Evolutionary conservation across 768 basidiomycete genomes (phyloP), one percentile per base, ranked within the genome.

Genomic region (Glaciozyma martinii): DNA sequence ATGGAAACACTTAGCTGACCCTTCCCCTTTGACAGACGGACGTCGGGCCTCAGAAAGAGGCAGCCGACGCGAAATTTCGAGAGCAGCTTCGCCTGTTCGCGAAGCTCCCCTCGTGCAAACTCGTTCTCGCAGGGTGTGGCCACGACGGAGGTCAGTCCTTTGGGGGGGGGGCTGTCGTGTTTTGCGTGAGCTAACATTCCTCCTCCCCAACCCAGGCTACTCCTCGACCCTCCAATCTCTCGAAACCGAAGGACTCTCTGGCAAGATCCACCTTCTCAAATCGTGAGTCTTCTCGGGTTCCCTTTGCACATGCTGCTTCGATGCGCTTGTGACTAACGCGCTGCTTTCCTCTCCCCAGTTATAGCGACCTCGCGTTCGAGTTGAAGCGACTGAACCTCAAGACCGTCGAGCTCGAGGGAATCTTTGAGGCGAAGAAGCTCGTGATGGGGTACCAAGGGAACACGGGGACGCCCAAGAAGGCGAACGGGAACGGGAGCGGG

Each of bases 401-500:
- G 10, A 40, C 50, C 12, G 55, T 62, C 10, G 3, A 23, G 5
- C 65, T 68, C 50, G 61, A 62, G 1, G 67, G 64, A 1, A 19
- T 68, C 3, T 68, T 68, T 49, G 67, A 68, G 33, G 1, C 29
- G 25, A 56, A 44, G 49, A 67, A 67, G 25, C 66, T 67, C 33
- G 50, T 44, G n/a, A 10, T 10, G 3, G 0, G 23, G 10, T 55
- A 33, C 37, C 37, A 40, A 13, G 37, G 37, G 37, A 40, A 40
- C 37, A 13, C 37, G 37, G n/a, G n/a, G n/a, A 40, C 37, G 37
- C 37, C 37, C 10, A 61, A 43, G 37, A 61, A 55, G 32, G 53
- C 42, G 7, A 46, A 55, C 30, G 43, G 55, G 33, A 7, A 33
- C 53, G n/a, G 33, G 33, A 21, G 55, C 37, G 37, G 21, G 8